phyloP scores from a whole-genome alignment of 768 basidiomycete genomes.

The Kwoniella sp. region DNA sequence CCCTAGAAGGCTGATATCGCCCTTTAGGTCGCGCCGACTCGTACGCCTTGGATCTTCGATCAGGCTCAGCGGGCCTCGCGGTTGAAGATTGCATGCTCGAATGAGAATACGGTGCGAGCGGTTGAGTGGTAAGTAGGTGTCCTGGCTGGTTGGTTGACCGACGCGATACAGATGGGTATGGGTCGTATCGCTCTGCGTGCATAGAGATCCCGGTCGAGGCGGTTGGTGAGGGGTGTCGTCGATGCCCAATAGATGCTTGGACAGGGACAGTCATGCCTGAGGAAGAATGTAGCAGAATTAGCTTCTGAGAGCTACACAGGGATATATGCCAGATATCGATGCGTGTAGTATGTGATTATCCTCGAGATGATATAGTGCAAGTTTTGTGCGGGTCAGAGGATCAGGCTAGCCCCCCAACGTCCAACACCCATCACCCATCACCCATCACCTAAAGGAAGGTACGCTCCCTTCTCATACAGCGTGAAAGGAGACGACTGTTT shows the following conservation, averaged over 20 bases:
- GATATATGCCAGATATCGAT: no score
- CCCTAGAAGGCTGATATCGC: conserved; percentile 39
- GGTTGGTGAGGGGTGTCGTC: background rate
- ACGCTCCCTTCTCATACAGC: background rate
- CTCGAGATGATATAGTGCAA: no score
- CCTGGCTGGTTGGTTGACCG: background rate
- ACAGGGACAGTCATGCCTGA: background rate
- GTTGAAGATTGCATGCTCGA: no score
- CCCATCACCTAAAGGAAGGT: background rate
- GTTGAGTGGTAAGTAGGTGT: background rate
- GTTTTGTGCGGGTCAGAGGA: no score
- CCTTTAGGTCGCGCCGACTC: conserved; percentile 7
- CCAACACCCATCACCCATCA: no score
- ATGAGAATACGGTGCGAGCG: background rate
- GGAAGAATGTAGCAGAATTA: no score
- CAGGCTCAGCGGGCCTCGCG: background rate
- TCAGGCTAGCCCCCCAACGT: no score
- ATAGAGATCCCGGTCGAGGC: no score
- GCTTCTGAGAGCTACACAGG: no score
- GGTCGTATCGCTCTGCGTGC: conserved; percentile 3
- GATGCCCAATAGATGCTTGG: background rate
- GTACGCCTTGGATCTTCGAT: background rate
- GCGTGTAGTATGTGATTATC: no score
- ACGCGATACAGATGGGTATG: background rate
- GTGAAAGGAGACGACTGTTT: background rate